Evolutionary conservation across 345 rosid species (phyloP).

Genomic region (Salix purpurea): DNA sequence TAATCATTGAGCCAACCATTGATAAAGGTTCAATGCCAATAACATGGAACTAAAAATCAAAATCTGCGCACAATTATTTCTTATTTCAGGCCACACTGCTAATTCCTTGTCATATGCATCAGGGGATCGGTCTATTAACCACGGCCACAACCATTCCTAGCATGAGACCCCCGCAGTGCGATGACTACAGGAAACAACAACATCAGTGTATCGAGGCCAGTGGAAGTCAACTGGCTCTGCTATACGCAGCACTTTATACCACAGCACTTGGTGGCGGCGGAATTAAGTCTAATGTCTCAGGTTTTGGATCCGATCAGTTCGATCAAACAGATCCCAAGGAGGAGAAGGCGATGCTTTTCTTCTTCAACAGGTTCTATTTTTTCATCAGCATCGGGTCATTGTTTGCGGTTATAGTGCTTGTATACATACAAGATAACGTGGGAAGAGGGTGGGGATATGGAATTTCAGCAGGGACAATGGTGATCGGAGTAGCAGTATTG

Average conservation of each 20-base stretch:
- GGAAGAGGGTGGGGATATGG: slow-evolving; percentile 98
- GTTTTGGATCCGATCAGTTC: slow-evolving; percentile 91
- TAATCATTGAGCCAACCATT: background rate
- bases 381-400: slow-evolving; percentile 74
- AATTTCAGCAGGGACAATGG: slow-evolving; percentile 76
- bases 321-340: slow-evolving; percentile 72
- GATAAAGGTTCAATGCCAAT: background rate
- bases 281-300: slow-evolving; percentile 85
- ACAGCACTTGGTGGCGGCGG: slow-evolving; percentile 87
- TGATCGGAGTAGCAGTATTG: slow-evolving; percentile 52
- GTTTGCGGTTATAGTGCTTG: slow-evolving; percentile 66
- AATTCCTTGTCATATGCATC: background rate
- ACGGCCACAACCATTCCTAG: slow-evolving; percentile 61
- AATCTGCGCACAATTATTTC: background rate
- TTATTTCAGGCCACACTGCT: background rate
- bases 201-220: slow-evolving; percentile 67
- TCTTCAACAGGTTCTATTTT: slow-evolving; percentile 34
- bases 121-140: slow-evolving; percentile 70
- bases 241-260: slow-evolving; percentile 74
- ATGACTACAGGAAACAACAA: slow-evolving; percentile 45
- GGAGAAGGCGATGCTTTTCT: slow-evolving; percentile 45
- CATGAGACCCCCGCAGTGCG: slow-evolving; percentile 79
- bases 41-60: background rate
- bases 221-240: slow-evolving; percentile 61
- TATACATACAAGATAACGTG: slow-evolving; percentile 79